These are phyloP conservation scores for Metschnikowia dekortorum DNA, from an alignment of 805 yeast genomes.

Conservation along the genomic window DNA sequence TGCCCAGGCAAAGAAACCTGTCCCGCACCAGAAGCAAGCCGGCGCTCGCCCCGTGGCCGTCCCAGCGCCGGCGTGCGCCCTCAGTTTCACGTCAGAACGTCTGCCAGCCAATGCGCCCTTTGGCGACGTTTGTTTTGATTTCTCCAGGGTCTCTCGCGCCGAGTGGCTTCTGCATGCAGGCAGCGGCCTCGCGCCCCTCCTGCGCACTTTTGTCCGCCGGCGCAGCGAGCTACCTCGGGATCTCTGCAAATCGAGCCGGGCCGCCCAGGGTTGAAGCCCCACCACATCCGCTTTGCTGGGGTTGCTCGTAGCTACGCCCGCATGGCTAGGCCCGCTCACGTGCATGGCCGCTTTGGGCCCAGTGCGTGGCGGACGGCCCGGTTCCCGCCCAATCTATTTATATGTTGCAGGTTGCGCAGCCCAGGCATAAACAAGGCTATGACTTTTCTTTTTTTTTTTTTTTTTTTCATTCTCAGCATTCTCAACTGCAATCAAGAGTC, in stretches of 20 bases:
- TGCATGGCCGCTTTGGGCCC: background rate
- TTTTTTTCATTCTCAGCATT: background rate
- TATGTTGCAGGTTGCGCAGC: constrained; percentile 3
- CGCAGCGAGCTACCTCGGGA: background rate
- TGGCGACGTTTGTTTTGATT: constrained; percentile 5
- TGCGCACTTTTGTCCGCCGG: background rate
- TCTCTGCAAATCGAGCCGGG: background rate
- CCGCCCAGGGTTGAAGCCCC: too few relatives aligned
- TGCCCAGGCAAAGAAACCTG: background rate
- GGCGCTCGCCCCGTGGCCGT: background rate
- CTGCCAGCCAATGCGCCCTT: background rate
- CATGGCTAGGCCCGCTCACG: too few relatives aligned
- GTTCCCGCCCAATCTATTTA: background rate
- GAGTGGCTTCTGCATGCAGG: background rate
- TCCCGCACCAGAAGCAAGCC: too few relatives aligned
- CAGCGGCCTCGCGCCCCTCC: background rate
- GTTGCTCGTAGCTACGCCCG: too few relatives aligned
- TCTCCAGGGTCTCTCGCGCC: constrained; percentile 2
- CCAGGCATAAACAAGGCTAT: constrained; percentile 1
- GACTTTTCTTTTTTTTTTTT: constrained; percentile 4
- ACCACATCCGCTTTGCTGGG: too few relatives aligned
- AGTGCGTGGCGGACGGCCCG: background rate
- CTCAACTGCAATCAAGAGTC: background rate
- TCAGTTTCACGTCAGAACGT: constrained; percentile 3
- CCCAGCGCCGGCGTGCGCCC: background rate